These are phyloP conservation scores for Aspergillus campestris DNA, from an alignment of 495 filamentous ascomycete genomes.

Conservation along the genomic window DNA sequence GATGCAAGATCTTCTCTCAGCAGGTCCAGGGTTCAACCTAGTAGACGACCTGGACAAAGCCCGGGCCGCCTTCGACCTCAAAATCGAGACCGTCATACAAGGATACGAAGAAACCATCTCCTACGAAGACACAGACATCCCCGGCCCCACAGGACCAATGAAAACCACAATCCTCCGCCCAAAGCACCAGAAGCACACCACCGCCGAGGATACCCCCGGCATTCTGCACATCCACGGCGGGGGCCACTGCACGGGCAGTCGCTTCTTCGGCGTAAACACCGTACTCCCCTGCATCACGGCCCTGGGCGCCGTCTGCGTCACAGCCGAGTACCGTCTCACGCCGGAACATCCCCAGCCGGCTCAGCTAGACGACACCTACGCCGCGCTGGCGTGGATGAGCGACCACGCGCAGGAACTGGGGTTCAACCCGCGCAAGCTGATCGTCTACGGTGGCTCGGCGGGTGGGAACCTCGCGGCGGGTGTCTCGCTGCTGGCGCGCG, in stretches of 20 bases:
- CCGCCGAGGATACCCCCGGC: not conserved
- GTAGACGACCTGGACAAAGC: too few relatives aligned
- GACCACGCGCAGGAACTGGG: conserved; percentile 22
- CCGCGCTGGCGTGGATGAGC: conserved; percentile 30
- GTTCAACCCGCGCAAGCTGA: conserved; percentile 45
- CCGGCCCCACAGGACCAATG: conserved; percentile 2
- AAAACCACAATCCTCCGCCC: conserved; percentile 2
- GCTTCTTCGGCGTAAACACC: conserved; percentile 1
- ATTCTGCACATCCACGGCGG: conserved; percentile 7
- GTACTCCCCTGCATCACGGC: conserved; percentile 1
- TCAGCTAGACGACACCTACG: conserved; percentile 24
- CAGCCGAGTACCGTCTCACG: conserved; percentile 20
- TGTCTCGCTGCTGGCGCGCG: conserved; percentile 29
- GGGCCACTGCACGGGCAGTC: conserved; percentile 5
- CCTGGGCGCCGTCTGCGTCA: conserved; percentile 1
- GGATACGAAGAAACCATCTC: not conserved
- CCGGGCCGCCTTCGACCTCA: not conserved
- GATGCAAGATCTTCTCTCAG: too few relatives aligned
- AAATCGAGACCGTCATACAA: not conserved
- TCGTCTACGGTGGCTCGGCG: conserved; percentile 41
- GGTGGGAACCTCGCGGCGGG: conserved; percentile 44
- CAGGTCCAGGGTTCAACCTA: too few relatives aligned
- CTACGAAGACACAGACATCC: conserved; percentile 2
- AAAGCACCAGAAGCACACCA: too few relatives aligned
- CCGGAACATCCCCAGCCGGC: conserved; percentile 23